phyloP scores from a whole-genome alignment of 352 stramenopile species.

The Phytophthora pisi region DNA sequence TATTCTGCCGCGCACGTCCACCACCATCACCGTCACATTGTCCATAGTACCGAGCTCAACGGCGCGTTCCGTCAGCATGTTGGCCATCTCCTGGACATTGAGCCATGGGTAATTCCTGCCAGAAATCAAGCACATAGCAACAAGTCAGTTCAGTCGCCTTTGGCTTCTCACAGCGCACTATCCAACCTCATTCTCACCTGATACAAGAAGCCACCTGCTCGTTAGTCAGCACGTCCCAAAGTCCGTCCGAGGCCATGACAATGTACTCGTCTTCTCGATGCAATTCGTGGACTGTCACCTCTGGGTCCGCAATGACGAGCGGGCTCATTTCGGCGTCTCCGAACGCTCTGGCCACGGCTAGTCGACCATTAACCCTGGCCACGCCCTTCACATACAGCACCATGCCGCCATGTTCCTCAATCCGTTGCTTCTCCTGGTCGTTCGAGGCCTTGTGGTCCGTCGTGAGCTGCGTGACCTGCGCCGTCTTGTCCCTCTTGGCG shows the following conservation, averaged over 20 bases:
- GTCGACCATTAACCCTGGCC: slow-evolving; percentile 66
- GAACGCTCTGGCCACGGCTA: slow-evolving; percentile 76
- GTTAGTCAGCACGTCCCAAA: slow-evolving; percentile 80
- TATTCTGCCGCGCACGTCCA: slow-evolving; percentile 58
- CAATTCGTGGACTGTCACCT: slow-evolving; percentile 61
- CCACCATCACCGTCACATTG: slow-evolving; percentile 80
- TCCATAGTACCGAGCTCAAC: slow-evolving; percentile 74
- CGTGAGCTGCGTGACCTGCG: slow-evolving; percentile 51
- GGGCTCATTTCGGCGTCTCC: slow-evolving; percentile 67
- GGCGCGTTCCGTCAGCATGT: slow-evolving; percentile 69
- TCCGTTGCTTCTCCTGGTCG: slow-evolving; percentile 62
- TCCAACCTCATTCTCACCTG: slow-evolving; percentile 36
- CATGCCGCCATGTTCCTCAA: slow-evolving; percentile 73
- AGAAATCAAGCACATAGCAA: slow-evolving; percentile 10
- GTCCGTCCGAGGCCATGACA: slow-evolving; percentile 73
- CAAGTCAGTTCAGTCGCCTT: slow-evolving; percentile 14
- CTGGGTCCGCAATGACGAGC: slow-evolving; percentile 66
- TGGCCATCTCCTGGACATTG: slow-evolving; percentile 57
- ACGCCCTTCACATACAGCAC: slow-evolving; percentile 81
- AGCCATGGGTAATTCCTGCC: slow-evolving; percentile 70
- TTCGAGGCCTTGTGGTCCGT: slow-evolving; percentile 83
- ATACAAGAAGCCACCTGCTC: slow-evolving; percentile 69
- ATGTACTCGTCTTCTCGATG: slow-evolving; percentile 72
- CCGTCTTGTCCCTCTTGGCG: slow-evolving; percentile 32
- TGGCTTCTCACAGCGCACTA: slow-evolving; percentile 8